Evolutionary conservation across 2,329 filamentous ascomycete genomes (phyloP).

Genomic region (Didymella pomorum): DNA sequence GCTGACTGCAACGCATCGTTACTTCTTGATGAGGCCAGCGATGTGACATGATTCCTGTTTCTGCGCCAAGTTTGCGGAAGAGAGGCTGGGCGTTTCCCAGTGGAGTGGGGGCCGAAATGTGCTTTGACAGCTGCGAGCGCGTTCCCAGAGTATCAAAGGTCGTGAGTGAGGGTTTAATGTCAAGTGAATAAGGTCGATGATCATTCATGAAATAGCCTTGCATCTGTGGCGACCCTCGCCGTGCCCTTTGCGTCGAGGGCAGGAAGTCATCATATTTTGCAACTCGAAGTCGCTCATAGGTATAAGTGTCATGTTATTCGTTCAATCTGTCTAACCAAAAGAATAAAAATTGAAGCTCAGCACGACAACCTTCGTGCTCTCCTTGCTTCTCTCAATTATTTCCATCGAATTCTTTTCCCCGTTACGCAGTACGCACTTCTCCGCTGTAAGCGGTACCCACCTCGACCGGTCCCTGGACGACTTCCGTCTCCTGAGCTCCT

Average conservation of each 20-base stretch:
- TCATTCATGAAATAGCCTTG: too few species aligned
- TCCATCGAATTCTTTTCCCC: neutral
- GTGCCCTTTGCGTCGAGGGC: too few species aligned
- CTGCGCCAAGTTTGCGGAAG: neutral
- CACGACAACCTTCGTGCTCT: neutral
- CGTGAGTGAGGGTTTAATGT: too few species aligned
- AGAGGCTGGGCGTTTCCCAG: neutral
- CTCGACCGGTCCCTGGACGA: too few species aligned
- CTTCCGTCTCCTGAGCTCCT: too few species aligned
- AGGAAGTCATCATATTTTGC: neutral
- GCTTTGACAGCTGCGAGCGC: too few species aligned
- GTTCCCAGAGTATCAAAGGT: too few species aligned
- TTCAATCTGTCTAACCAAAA: neutral
- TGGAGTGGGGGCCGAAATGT: slow-evolving; percentile 2
- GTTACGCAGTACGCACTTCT: too few species aligned
- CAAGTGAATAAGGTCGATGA: too few species aligned
- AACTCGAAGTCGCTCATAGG: neutral
- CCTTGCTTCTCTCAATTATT: neutral
- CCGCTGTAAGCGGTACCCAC: neutral
- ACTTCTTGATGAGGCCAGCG: neutral
- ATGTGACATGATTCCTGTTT: neutral
- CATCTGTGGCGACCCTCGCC: too few species aligned
- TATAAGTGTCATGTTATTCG: too few species aligned
- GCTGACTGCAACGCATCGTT: neutral
- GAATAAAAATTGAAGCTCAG: neutral